These are phyloP conservation scores for Phytophthora cajani DNA, from an alignment of 352 stramenopile species.

Conservation along the genomic window DNA sequence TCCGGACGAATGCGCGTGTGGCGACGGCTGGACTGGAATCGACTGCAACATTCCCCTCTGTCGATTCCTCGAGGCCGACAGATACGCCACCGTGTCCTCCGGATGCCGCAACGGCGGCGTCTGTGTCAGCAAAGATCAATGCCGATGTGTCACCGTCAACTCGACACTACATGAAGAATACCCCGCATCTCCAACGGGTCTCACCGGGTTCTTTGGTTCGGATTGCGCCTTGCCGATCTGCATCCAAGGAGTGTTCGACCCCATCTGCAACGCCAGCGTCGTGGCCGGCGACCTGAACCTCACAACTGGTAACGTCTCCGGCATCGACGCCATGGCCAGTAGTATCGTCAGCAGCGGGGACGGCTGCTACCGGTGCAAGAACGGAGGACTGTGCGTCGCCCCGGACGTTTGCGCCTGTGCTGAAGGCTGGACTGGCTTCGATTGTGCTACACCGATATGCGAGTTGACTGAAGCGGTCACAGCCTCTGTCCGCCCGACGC, in stretches of 20 bases:
- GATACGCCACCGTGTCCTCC: constrained; percentile 63
- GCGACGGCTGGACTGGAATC: constrained; percentile 92
- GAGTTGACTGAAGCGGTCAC: constrained; percentile 55
- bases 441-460: constrained; percentile 94
- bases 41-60: constrained; percentile 96
- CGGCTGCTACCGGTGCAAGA: constrained; percentile 95
- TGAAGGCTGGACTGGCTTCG: constrained; percentile 94
- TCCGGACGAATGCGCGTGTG: constrained; percentile 92
- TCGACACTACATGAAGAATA: constrained; percentile 87
- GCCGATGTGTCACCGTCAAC: constrained; percentile 89
- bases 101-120: constrained; percentile 94
- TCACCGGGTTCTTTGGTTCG: constrained; percentile 93
- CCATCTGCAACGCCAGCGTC: constrained; percentile 74
- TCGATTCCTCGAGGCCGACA: constrained; percentile 65
- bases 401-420: constrained; percentile 93
- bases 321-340: constrained; percentile 39
- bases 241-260: constrained; percentile 95
- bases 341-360: constrained; percentile 55
- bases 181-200: constrained; percentile 65
- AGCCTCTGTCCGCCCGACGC: constrained; percentile 72
- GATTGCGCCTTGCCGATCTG: constrained; percentile 97
- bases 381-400: constrained; percentile 92
- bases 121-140: constrained; percentile 93
- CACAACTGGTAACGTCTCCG: constrained; percentile 22
- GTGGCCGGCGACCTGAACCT: constrained; percentile 47